These are phyloP conservation scores for Berberis thunbergii DNA, from an alignment of 164 flowering plant species.

Conservation along the genomic window DNA sequence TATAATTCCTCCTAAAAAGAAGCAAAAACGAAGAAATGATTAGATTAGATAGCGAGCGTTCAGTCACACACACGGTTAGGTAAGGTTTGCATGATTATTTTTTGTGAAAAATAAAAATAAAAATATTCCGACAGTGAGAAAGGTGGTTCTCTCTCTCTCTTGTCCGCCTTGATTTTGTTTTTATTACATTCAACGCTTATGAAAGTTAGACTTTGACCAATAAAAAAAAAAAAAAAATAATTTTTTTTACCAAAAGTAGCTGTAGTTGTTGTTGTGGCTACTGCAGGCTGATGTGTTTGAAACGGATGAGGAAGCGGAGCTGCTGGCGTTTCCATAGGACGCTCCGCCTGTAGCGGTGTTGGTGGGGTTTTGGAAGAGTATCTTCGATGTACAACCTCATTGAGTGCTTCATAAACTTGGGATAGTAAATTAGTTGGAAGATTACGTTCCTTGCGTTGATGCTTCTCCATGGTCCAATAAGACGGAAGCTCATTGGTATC, in stretches of 20 bases:
- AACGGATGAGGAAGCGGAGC: too few relatives aligned
- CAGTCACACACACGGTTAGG: too few relatives aligned
- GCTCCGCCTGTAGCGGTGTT: slow-evolving; percentile 1
- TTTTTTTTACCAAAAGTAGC: slow-evolving; percentile 17
- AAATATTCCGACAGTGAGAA: neutral
- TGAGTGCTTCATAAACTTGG: slow-evolving; percentile 25
- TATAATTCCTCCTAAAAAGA: too few relatives aligned
- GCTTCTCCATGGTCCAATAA: slow-evolving; percentile 35
- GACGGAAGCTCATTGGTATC: neutral
- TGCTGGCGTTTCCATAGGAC: neutral
- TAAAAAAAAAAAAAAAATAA: neutral
- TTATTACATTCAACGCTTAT: slow-evolving; percentile 7
- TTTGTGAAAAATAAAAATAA: too few relatives aligned
- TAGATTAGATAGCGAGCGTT: too few relatives aligned
- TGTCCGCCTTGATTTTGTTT: slow-evolving; percentile 1
- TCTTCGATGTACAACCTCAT: slow-evolving; percentile 21
- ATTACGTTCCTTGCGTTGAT: slow-evolving; percentile 24
- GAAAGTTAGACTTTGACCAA: slow-evolving; percentile 9
- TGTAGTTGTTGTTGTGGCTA: slow-evolving; percentile 13
- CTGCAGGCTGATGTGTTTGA: too few relatives aligned
- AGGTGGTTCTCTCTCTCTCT: neutral
- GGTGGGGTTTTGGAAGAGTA: neutral
- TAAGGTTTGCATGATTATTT: too few relatives aligned
- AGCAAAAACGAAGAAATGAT: too few relatives aligned
- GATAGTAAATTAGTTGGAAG: slow-evolving; percentile 28